Evolutionary conservation across 2,329 filamentous ascomycete genomes (phyloP).

Genomic region (Aureobasidium melanogenum): DNA sequence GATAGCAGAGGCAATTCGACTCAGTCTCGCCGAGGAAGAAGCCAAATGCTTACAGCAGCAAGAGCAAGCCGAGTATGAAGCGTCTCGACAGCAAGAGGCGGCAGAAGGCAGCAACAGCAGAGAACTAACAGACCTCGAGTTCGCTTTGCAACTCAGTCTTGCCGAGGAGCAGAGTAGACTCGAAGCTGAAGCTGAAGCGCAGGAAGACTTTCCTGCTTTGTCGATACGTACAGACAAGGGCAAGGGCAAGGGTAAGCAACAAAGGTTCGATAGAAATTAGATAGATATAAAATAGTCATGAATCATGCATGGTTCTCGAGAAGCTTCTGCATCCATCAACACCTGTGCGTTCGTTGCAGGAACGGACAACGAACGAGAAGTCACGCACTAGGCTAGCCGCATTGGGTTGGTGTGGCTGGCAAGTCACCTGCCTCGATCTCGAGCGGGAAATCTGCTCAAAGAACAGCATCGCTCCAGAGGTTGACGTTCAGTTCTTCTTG

Average conservation of each 20-base stretch:
- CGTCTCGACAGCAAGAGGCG: constrained; percentile 15
- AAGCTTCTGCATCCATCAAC: not conserved
- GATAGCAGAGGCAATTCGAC: constrained; percentile 54
- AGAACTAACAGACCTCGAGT: constrained; percentile 51
- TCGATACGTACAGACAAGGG: constrained; percentile 8
- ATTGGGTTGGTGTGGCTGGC: not conserved
- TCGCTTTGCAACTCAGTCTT: constrained; percentile 53
- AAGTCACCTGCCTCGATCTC: not conserved
- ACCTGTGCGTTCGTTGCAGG: not conserved
- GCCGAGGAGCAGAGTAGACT: constrained; percentile 46
- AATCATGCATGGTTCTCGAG: not conserved
- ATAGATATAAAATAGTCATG: not conserved
- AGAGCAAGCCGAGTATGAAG: constrained; percentile 14
- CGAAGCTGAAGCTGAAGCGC: constrained; percentile 10
- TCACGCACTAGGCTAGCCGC: not conserved
- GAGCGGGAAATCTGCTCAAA: too few relatives aligned
- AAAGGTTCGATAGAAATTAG: not conserved
- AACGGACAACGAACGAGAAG: not conserved
- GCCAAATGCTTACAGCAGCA: not conserved
- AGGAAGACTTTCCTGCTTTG: constrained; percentile 24
- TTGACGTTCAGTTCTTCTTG: too few relatives aligned
- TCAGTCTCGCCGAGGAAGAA: constrained; percentile 30
- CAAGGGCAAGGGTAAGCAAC: not conserved
- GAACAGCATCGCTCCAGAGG: too few relatives aligned
- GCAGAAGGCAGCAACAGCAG: constrained; percentile 29